Percentiles rank a stretch among this genome's conserved stretches.
Conservation (phyloP, 805 yeast genomes). For the Starmera quercuum region DNA sequence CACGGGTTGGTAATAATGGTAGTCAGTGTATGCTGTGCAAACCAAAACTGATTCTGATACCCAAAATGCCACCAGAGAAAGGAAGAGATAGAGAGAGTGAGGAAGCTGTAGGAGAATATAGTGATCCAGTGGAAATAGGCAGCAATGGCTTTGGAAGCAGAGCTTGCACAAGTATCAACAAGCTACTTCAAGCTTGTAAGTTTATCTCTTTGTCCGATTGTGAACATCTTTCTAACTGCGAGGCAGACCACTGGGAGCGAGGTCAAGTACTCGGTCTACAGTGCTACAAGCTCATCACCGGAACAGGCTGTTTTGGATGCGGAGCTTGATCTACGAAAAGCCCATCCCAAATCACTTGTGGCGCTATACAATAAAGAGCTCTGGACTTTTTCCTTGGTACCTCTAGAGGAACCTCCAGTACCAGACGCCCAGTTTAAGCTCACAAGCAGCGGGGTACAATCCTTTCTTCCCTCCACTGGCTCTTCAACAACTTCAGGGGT, state of each 20-base stretch:
- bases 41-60: not conserved
- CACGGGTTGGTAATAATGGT: too few relatives aligned
- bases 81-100: not conserved
- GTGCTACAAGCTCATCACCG: constrained; percentile 12
- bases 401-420: constrained; percentile 19
- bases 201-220: not conserved
- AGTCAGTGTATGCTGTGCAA: too few relatives aligned
- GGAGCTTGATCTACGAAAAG: constrained; percentile 28
- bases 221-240: not conserved
- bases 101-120: too few relatives aligned
- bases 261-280: constrained; percentile 10
- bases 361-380: constrained; percentile 32
- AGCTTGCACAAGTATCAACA: constrained; percentile 10
- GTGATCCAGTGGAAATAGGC: too few relatives aligned
- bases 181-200: constrained; percentile 17
- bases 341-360: constrained; percentile 27
- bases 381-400: constrained; percentile 35
- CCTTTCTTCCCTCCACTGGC: constrained; percentile 13
- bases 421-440: constrained; percentile 20
- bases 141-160: too few relatives aligned
- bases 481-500: too few relatives aligned
- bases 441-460: constrained; percentile 7
- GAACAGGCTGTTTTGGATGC: constrained; percentile 35
- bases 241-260: constrained; percentile 3
- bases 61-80: not conserved